These are phyloP conservation scores for Drechslerella coelobrocha DNA, from an alignment of 2,329 filamentous ascomycete genomes.

Conservation along the genomic window DNA sequence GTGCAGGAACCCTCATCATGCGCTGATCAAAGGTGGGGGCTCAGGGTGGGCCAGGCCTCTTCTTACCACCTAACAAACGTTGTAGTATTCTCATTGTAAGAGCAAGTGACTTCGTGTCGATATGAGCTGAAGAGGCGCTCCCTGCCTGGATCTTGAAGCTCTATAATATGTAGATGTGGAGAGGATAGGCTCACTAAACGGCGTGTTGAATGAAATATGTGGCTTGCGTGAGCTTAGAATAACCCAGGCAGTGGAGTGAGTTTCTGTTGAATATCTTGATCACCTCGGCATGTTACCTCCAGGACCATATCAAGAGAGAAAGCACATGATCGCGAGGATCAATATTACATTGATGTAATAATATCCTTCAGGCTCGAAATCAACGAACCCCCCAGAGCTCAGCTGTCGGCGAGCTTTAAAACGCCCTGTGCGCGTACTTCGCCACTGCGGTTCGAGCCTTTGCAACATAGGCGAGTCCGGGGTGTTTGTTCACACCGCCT, in stretches of 20 bases:
- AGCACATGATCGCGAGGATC: neutral
- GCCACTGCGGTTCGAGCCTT: neutral
- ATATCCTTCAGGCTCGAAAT: neutral
- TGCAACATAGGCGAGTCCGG: conserved; percentile 6
- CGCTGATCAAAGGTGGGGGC: conserved; percentile 4
- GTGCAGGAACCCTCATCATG: conserved; percentile 5
- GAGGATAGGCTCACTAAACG: neutral
- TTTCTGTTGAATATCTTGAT: neutral
- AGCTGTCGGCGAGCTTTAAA: neutral
- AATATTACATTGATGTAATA: neutral
- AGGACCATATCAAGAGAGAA: neutral
- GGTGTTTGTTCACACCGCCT: conserved; percentile 32
- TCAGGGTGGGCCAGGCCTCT: neutral
- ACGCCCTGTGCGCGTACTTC: conserved; percentile 1
- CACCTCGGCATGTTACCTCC: neutral
- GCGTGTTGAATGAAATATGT: neutral
- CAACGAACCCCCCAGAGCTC: neutral
- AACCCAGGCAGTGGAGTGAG: neutral
- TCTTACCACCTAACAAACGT: neutral
- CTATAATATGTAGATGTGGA: neutral
- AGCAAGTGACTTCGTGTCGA: conserved; percentile 7
- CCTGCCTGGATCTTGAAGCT: conserved; percentile 28
- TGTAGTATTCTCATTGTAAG: conserved; percentile 5
- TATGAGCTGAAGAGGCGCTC: conserved; percentile 37
- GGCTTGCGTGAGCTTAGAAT: neutral